phyloP scores from a whole-genome alignment of 306 rosid genomes.

The Mimosa bimucronata region DNA sequence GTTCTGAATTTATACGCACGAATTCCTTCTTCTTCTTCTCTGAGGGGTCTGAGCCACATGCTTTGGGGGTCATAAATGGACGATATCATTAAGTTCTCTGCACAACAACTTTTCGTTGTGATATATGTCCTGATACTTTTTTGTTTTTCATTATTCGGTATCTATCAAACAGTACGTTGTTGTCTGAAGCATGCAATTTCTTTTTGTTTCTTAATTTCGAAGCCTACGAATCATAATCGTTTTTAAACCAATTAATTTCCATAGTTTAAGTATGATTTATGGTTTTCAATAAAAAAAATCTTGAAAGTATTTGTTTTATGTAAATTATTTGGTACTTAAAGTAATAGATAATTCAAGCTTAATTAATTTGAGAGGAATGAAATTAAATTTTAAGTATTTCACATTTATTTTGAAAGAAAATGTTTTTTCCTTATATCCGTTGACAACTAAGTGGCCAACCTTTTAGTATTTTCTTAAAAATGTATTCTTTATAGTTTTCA shows the following conservation, averaged over 20 bases:
- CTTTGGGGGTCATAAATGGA: neutral
- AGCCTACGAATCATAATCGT: neutral
- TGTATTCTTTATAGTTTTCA: too few relatives aligned
- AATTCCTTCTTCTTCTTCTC: constrained; percentile 3
- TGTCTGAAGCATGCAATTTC: neutral
- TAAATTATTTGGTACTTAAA: neutral
- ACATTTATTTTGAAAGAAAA: too few relatives aligned
- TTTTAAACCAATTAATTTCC: neutral
- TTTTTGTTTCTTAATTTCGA: neutral
- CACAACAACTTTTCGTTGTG: neutral
- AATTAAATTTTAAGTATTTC: too few relatives aligned
- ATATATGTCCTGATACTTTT: neutral
- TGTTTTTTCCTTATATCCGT: too few relatives aligned
- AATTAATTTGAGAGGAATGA: too few relatives aligned
- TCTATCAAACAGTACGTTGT: neutral
- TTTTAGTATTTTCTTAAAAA: too few relatives aligned
- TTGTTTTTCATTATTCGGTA: neutral
- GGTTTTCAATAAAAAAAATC: neutral
- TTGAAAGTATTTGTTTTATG: neutral
- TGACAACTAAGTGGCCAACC: too few relatives aligned
- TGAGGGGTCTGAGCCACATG: neutral
- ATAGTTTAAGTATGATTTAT: neutral
- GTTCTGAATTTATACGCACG: constrained; percentile 29
- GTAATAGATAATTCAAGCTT: neutral
- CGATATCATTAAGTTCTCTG: neutral